Percentiles rank a stretch among this genome's conserved stretches.
phyloP scores from a whole-genome alignment of 306 rosid species.

The Acacia acuminata region DNA sequence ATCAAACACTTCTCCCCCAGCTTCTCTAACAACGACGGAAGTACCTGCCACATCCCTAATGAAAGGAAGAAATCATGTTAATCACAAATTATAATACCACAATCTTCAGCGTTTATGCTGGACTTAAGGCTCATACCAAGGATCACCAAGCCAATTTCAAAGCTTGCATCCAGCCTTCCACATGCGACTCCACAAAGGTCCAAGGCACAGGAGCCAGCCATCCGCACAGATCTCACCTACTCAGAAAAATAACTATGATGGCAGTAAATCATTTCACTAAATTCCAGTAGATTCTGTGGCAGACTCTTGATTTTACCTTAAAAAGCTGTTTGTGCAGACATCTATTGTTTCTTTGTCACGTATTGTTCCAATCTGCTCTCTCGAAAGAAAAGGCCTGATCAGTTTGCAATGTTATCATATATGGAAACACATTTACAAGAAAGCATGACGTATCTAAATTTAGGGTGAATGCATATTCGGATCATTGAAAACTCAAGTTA shows the following conservation, averaged over 20 bases:
- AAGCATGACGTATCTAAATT: not conserved
- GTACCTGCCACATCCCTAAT: constrained; percentile 91
- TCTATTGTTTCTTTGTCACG: constrained; percentile 71
- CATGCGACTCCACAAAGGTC: constrained; percentile 86
- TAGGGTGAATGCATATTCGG: not conserved
- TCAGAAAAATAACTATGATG: constrained; percentile 30
- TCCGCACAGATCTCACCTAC: constrained; percentile 85
- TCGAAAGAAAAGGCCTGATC: constrained; percentile 28
- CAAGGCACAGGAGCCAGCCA: constrained; percentile 85
- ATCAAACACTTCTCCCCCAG: constrained; percentile 83
- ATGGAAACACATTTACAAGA: constrained; percentile 7
- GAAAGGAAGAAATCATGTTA: constrained; percentile 26
- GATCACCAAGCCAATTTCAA: constrained; percentile 77
- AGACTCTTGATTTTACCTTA: constrained; percentile 51
- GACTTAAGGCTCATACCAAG: constrained; percentile 60
- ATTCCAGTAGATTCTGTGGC: not conserved
- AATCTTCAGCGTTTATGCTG: not conserved
- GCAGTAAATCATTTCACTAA: constrained; percentile 16
- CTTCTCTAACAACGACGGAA: constrained; percentile 79
- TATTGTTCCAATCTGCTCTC: constrained; percentile 65
- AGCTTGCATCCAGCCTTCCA: constrained; percentile 77
- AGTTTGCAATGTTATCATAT: constrained; percentile 18
- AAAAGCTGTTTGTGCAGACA: constrained; percentile 60
- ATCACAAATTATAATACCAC: constrained; percentile 9
- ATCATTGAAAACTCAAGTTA: not conserved